Base-by-base conservation (phyloP, 306 rosid genomes). In the Prunus campanulata region DNA sequence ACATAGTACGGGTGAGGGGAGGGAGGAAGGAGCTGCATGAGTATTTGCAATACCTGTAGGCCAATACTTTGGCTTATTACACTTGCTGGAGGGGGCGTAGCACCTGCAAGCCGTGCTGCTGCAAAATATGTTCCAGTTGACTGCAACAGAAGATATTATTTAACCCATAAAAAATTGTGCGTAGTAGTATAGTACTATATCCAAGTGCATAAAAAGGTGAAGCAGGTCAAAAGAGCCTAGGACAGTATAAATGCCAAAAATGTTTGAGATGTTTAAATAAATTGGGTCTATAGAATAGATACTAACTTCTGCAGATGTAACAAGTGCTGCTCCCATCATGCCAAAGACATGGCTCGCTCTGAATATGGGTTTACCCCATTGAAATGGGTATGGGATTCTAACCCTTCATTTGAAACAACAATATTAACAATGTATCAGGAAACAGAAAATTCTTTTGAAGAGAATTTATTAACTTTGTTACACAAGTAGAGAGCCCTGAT, bases 81-180 rank as follows among this genome's bases (percentile, higher is more conserved):
- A 71, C 80, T 88, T 64, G 90, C 85, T 30, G 99, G 99, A 29
- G 99, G 99, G 6, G 98, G 89, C 3, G 99, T 96, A 24, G 99
- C 98, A 56, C 99, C 99, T n/a, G 98, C 88, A 78, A 96, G 96
- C 82, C 99, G 88, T 2, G 99, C 91, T 3, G 99, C 98, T 9
- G 98, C 99, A 39, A 83, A 89, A 77, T 79, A 86, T 44, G 94
- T 72, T 68, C 93, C 99, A 62, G 98, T 96, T 63, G 99, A 84
- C 99, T 96, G 97, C 88, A 80, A 48, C 49, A 74, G 46, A 46
- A 60, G 0, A 61, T 2, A 60, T 46, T 25, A 48, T 48, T 61
- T 19, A 74, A 29, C 48, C 48, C 55, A 61, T 61, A 30, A 74
- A 52, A 22, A 39, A 14, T 11, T 9, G n/a, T 11, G 0, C 10